Percentiles rank a stretch among this genome's conserved stretches.
These are phyloP conservation scores for Lojkania enalia DNA, from an alignment of 2,329 filamentous ascomycete species.

Conservation along the genomic window DNA sequence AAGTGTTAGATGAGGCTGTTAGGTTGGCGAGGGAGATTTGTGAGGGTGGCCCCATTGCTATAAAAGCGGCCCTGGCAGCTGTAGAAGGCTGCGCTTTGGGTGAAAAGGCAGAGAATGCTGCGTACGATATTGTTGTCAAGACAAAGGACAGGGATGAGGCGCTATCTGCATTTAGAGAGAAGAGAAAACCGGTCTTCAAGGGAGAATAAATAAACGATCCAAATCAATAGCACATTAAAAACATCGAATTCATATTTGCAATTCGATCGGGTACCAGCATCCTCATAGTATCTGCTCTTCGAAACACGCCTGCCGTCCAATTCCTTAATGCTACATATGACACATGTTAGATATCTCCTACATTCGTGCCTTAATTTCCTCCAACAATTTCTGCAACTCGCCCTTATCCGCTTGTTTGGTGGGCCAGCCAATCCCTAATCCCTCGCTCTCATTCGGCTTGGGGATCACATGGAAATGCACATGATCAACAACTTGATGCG, in stretches of 20 bases:
- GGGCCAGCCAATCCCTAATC: slow-evolving; percentile 80
- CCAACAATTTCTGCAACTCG: slow-evolving; percentile 74
- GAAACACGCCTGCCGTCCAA: too few species aligned
- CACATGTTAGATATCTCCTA: slow-evolving; percentile 51
- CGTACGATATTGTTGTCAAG: slow-evolving; percentile 80
- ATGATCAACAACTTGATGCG: slow-evolving; percentile 91
- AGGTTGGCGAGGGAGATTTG: slow-evolving; percentile 82
- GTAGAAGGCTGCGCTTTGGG: slow-evolving; percentile 67
- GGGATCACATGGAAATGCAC: slow-evolving; percentile 98
- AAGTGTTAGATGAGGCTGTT: slow-evolving; percentile 75
- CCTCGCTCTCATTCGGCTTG: slow-evolving; percentile 83
- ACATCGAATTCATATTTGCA: too few species aligned
- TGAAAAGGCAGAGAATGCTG: slow-evolving; percentile 80
- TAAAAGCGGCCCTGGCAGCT: slow-evolving; percentile 77
- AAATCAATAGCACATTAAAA: too few species aligned
- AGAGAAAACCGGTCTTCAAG: slow-evolving; percentile 70
- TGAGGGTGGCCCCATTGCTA: slow-evolving; percentile 82
- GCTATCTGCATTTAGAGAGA: slow-evolving; percentile 79
- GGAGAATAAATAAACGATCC: slow-evolving; percentile 53
- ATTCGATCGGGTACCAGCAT: too few species aligned
- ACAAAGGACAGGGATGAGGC: slow-evolving; percentile 91
- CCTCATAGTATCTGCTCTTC: too few species aligned
- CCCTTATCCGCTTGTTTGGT: slow-evolving; percentile 77
- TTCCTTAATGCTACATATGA: too few species aligned
- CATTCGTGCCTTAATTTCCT: slow-evolving; percentile 90